Percentiles rank a stretch among this genome's conserved stretches.
Evolutionary conservation across 257 asterid genomes (phyloP).

Genomic region (Osmanthus fragrans): DNA sequence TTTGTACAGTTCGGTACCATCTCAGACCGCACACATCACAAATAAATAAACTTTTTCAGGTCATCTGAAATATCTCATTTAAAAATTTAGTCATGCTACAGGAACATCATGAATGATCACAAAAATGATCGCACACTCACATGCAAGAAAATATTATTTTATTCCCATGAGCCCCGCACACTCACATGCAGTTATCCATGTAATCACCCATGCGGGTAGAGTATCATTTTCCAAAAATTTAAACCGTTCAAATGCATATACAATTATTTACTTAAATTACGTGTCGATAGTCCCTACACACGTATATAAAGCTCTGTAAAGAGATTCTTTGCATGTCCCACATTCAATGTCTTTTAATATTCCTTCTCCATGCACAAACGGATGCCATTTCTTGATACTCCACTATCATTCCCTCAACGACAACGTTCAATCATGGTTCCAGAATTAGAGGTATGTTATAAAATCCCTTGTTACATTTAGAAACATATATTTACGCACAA

Average conservation of each 20-base stretch:
- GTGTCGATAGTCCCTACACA: neutral
- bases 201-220: too few species aligned
- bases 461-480: neutral
- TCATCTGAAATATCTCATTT: too few species aligned
- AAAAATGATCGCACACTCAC: too few species aligned
- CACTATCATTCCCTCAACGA: constrained; percentile 28
- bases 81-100: too few species aligned
- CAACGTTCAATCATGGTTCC: constrained; percentile 37
- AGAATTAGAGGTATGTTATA: constrained; percentile 50
- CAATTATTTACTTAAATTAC: too few species aligned
- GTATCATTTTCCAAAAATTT: too few species aligned
- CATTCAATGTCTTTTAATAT: constrained; percentile 66
- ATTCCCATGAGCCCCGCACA: too few species aligned
- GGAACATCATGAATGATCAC: too few species aligned
- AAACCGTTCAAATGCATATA: too few species aligned
- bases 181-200: too few species aligned
- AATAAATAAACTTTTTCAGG: too few species aligned
- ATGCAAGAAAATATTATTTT: too few species aligned
- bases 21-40: neutral
- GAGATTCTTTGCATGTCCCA: constrained; percentile 87
- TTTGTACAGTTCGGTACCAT: neutral
- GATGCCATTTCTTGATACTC: constrained; percentile 64
- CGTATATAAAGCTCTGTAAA: constrained; percentile 11
- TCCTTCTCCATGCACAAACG: constrained; percentile 54
- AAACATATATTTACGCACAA: neutral